Percentiles rank a stretch among this genome's conserved stretches.
Conservation (phyloP, 2,329 filamentous ascomycete species). For the Emmonsiellopsis sp. region DNA sequence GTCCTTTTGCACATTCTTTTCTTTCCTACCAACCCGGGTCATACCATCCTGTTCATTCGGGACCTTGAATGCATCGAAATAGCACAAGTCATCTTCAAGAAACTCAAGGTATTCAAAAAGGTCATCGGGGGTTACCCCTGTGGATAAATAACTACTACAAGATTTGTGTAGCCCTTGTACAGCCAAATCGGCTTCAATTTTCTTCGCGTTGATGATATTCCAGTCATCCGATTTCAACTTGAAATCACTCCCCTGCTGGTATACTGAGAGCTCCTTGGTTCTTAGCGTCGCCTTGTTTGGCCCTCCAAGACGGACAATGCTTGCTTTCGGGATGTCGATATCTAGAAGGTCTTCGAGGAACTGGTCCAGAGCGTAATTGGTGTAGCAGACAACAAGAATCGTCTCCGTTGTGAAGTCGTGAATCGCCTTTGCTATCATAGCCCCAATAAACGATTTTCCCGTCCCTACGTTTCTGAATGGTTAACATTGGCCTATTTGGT, state of each 20-base stretch:
- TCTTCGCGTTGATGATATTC: conserved; percentile 35
- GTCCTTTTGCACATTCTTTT: conserved; percentile 34
- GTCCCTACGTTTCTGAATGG: conserved; percentile 44
- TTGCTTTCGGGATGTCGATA: conserved; percentile 42
- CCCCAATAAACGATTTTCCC: conserved; percentile 67
- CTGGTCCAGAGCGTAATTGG: conserved; percentile 59
- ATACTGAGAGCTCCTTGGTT: conserved; percentile 43
- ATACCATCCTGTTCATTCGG: conserved; percentile 41
- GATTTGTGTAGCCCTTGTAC: conserved; percentile 13
- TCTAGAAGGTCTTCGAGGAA: conserved; percentile 56
- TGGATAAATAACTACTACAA: conserved; percentile 14
- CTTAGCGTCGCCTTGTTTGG: conserved; percentile 39
- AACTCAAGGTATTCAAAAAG: conserved; percentile 47
- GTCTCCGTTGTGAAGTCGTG: conserved; percentile 40
- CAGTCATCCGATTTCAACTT: conserved; percentile 27
- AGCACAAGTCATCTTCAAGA: conserved; percentile 40
- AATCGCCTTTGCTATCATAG: conserved; percentile 50
- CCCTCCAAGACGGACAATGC: conserved; percentile 56
- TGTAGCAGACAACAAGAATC: conserved; percentile 59
- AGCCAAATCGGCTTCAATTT: conserved; percentile 26
- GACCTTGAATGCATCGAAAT: conserved; percentile 49
- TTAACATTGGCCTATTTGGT: background rate
- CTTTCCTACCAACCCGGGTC: conserved; percentile 34
- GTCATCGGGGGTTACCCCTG: conserved; percentile 9
- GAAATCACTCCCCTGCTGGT: conserved; percentile 28